These are phyloP conservation scores for Paralagenidium karlingii DNA, from an alignment of 352 stramenopile species.

Conservation along the genomic window DNA sequence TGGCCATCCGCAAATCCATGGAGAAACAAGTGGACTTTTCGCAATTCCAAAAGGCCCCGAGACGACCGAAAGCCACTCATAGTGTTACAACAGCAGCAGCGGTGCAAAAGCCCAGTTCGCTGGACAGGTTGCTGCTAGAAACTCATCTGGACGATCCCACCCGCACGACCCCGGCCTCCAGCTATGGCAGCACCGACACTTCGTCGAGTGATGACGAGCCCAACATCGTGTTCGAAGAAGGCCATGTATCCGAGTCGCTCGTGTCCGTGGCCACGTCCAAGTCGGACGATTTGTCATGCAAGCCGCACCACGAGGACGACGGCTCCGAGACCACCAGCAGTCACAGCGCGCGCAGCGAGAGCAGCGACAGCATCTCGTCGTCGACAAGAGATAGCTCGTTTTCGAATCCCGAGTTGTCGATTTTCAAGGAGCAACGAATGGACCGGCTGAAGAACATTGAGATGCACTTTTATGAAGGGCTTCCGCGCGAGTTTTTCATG, in stretches of 20 bases:
- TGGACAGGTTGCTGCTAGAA: too few species aligned
- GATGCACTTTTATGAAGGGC: constrained; percentile 66
- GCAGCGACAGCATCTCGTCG: constrained; percentile 27
- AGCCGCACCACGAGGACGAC: too few species aligned
- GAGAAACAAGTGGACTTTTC: constrained; percentile 70
- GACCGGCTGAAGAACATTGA: constrained; percentile 64
- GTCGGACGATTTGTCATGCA: too few species aligned
- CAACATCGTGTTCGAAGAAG: constrained; percentile 3
- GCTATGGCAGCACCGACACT: constrained; percentile 41
- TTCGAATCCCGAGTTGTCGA: constrained; percentile 24
- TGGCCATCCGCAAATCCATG: constrained; percentile 76
- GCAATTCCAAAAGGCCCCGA: constrained; percentile 46
- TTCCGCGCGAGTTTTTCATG: constrained; percentile 70
- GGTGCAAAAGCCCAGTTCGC: too few species aligned
- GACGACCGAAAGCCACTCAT: too few species aligned
- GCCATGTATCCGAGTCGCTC: constrained; percentile 36
- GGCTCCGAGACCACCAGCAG: neutral
- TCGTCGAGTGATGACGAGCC: constrained; percentile 30
- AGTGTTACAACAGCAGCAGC: too few species aligned
- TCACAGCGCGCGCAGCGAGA: constrained; percentile 10
- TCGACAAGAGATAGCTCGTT: constrained; percentile 8
- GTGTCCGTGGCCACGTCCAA: too few species aligned
- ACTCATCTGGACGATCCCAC: too few species aligned
- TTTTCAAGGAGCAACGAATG: constrained; percentile 53
- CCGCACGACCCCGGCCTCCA: constrained; percentile 20